Evolutionary conservation across 176 grass and related monocot genomes (phyloP), one percentile per base, ranked within the genome.

Genomic region (Juncus inflexus): DNA sequence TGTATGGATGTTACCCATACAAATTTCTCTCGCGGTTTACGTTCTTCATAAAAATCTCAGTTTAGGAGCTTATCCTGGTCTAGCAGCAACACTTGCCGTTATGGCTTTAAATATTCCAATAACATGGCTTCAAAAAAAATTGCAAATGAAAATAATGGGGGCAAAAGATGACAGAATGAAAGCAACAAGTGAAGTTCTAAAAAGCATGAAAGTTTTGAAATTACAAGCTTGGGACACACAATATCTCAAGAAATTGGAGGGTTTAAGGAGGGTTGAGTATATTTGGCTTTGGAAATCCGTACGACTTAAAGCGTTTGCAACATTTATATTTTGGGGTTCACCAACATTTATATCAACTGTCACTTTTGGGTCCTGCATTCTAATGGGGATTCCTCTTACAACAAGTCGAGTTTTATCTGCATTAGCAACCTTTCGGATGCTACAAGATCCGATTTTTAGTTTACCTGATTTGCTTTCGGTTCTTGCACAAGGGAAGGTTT

Each of bases 151-250:
- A 74, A 90, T 99, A 37, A 99, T 99, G 94, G 62, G 52, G 67
- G 82, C 94, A 55, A 99, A 99, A 78, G 94, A 99, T 78, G 59
- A 63, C 15, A 79, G 94, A 86, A 92, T 99, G 94, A 92, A 99
- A 82, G 75, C 88, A 72, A 99, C 88, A 38, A 85, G 88, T 2
- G 94, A 99, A 81, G 72, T 99, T 69, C 83, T 99, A 35, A 72
- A 89, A 74, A 99, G 83, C 83, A 99, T 99, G 83, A 92, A 74
- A 81, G 91, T 99, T 65, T 72, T 99, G 64, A 99, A 99, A 82
- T 78, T 99, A 77, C 88, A 99, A 86, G 88, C 88, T 79, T 99
- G 94, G 94, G 94, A 99, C 62, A 70, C 78, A 52, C 69, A 72
- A 58, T 99, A 89, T 54, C 88, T 99, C 79, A 76, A 90, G 19